Base-by-base conservation (phyloP, 352 stramenopile species). In the Pilasporangium apinafurcum region DNA sequence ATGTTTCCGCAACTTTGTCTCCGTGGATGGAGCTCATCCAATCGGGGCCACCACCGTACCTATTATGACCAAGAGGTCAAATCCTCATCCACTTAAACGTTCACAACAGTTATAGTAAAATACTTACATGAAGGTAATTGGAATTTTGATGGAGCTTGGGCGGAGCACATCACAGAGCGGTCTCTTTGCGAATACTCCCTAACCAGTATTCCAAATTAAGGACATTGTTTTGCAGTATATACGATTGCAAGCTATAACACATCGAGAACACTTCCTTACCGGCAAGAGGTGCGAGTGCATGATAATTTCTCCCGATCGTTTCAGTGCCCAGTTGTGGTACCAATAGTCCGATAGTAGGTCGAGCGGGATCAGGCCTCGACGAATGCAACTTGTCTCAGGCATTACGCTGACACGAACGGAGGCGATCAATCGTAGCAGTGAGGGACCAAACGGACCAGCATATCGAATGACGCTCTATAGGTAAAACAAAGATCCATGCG, bases 301-400 rank as follows among this genome's bases (percentile, higher is more conserved):
- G 5, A 62, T 68, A 31, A 83, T 59, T 44, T 86, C 76, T 6
- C 73, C 66, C 8, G 76, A 89, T 22, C 59, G 64, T 22, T 82
- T 71, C 14, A 84, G 46, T 0, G 68, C 73, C 76, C 76, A 89
- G 42, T 86, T 89, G 56, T 89, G 75, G 63, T 85, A 86, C 68
- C 68, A 84, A 51, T 86, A 86, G 20, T 69, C 47, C 1, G 63
- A 68, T 6, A 86, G 30, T 3, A 34, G 36, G 1, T 77, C 58
- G 12, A 67, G 20, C 1, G 68, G 64, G 12, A 86, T 63, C 4
- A 59, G 35, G 0, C 73, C 68, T 26, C 54, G 50, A 18, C 65
- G 72, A 49, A 86, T 76, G 13, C 49, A 64, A 42, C 69, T 89
- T n/a, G 64, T 72, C 26, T 78, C 53, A 12, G 76, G 72, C 66